Evolutionary conservation across 176 grass and related monocot species (phyloP), one percentile per base, ranked within the genome.

Genomic region (Juncus effusus): DNA sequence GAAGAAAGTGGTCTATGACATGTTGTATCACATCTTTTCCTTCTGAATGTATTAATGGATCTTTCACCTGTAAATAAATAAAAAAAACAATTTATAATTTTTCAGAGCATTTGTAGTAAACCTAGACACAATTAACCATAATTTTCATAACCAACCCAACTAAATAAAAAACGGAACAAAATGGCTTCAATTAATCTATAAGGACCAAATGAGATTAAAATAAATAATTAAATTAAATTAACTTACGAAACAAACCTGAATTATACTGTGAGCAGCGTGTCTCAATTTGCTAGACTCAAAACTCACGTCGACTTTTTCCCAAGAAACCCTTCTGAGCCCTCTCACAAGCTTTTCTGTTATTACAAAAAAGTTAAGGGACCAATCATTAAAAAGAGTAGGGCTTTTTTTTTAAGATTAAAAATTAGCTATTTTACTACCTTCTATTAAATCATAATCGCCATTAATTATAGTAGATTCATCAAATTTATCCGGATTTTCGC

Each of bases 261-360:
- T 99, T 62, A 90, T 44, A 47, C 88, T 93, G 67, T 99, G 94
- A 70, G 94, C 85, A 12, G 88, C 94, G 62, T 78, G 82, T 86
- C 83, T 87, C 77, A 80, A 72, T 77, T 76, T 86, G 81, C 85
- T 82, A 7, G 63, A 85, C 36, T 90, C 85, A 75, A 99, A 99
- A 77, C 94, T 93, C 19, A 99, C 94, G 70, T 99, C 94, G 40
- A 93, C 81, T 76, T 87, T 93, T 80, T 99, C 89, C 94, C 94
- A 99, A 19, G 94, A 93, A 66, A 99, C 77, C 16, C 78, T 77
- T 56, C 81, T 69, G 52, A 99, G 83, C 40, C 83, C 80, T 78
- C 77, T 89, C 61, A 99, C 72, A 78, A 99, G 89, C 42, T 40
- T 73, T 73, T 99, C 89, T 93, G 76, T 56, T 4, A 15, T 56